phyloP scores from a whole-genome alignment of 2,329 filamentous ascomycete species.

The Claviceps spartinae region DNA sequence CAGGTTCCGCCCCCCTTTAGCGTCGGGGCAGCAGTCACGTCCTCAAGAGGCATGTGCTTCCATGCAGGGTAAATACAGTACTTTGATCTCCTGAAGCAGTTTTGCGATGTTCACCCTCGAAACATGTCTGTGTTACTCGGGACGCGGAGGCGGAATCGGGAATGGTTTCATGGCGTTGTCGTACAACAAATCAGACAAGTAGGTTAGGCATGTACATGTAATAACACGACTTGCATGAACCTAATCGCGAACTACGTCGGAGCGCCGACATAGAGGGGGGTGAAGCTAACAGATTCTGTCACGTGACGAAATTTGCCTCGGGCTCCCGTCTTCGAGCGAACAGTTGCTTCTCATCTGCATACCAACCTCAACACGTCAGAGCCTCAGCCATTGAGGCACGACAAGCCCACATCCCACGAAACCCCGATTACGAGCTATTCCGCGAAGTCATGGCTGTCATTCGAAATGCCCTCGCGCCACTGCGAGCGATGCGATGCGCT shows the following conservation, averaged over 20 bases:
- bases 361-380: background rate
- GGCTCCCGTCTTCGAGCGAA: background rate
- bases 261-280: background rate
- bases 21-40: background rate
- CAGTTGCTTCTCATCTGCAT: background rate
- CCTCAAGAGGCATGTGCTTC: background rate
- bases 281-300: background rate
- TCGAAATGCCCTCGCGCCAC: conserved; percentile 22
- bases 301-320: background rate
- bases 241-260: conserved; percentile 1
- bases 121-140: background rate
- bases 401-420: conserved; percentile 10
- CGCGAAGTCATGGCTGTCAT: conserved; percentile 20
- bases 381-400: conserved; percentile 17
- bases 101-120: background rate
- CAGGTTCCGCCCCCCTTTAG: background rate
- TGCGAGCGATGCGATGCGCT: conserved; percentile 24
- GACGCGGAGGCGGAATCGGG: background rate
- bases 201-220: too few relatives aligned
- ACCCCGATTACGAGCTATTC: conserved; percentile 1
- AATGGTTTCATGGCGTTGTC: background rate
- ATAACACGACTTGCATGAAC: background rate
- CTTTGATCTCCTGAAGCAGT: background rate
- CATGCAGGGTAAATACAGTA: background rate
- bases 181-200: background rate